These are phyloP conservation scores for Carex parvula DNA, from an alignment of 176 grass and related monocot genomes.

Conservation along the genomic window DNA sequence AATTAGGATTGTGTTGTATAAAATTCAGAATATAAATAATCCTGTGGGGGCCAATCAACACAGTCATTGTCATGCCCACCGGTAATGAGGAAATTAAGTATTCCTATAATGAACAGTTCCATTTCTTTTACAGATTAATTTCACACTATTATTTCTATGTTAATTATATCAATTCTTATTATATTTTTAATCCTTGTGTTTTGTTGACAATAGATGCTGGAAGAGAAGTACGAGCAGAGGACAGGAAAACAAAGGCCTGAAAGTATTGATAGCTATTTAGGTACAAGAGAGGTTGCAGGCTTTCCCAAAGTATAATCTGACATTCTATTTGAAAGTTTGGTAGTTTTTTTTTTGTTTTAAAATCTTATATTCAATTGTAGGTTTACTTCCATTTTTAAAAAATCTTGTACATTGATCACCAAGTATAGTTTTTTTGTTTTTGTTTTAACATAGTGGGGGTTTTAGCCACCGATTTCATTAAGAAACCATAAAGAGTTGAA, in stretches of 20 bases:
- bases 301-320: conserved; percentile 40
- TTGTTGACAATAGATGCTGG: conserved; percentile 46
- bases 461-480: no score
- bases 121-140: neutral
- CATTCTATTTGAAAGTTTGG: neutral
- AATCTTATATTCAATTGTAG: neutral
- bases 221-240: conserved; percentile 71
- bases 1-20: neutral
- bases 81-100: neutral
- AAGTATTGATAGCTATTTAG: conserved; percentile 52
- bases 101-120: neutral
- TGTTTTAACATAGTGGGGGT: no score
- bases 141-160: neutral
- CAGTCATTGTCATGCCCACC: neutral
- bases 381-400: neutral
- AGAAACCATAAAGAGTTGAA: no score
- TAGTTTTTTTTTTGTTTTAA: conserved; percentile 21
- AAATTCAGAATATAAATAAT: neutral
- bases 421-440: neutral
- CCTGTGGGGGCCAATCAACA: neutral
- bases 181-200: neutral
- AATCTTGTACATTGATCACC: neutral
- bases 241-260: conserved; percentile 66
- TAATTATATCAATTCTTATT: neutral
- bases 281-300: conserved; percentile 40